Percentiles rank a stretch among this genome's conserved stretches.
These are phyloP conservation scores for Podospora anserina DNA, from an alignment of 495 filamentous ascomycete species.

Conservation along the genomic window DNA sequence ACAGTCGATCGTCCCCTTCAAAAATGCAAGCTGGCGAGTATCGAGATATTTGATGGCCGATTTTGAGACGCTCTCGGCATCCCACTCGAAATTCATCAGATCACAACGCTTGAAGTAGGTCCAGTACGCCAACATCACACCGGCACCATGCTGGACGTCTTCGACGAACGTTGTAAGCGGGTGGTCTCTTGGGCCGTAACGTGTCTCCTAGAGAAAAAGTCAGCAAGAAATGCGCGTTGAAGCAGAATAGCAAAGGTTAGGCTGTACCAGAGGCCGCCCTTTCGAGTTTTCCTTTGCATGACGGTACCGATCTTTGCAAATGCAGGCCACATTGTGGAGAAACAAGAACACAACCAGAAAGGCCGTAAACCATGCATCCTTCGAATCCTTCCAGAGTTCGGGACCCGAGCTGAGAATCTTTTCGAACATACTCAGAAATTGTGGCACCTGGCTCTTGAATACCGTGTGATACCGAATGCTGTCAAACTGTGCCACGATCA, in stretches of 20 bases:
- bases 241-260: not conserved
- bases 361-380: constrained; percentile 38
- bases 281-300: constrained; percentile 16
- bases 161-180: constrained; percentile 27
- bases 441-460: constrained; percentile 19
- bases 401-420: constrained; percentile 26
- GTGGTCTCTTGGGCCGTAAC: constrained; percentile 23
- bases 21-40: constrained; percentile 17
- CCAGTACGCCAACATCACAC: constrained; percentile 30
- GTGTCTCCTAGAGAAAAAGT: constrained; percentile 24
- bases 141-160: constrained; percentile 26
- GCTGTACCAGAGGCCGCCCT: constrained; percentile 17
- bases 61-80: not conserved
- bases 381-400: constrained; percentile 18
- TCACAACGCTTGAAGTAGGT: constrained; percentile 32
- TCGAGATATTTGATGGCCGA: constrained; percentile 12
- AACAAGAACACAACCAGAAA: constrained; percentile 43
- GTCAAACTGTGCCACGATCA: constrained; percentile 51
- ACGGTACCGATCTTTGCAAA: constrained; percentile 24
- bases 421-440: constrained; percentile 30
- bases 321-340: constrained; percentile 22
- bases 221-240: not conserved
- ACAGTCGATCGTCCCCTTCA: constrained; percentile 16
- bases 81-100: constrained; percentile 25
- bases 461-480: constrained; percentile 35